A percentile compares a stretch with the other conserved stretches of the same genome.
These are phyloP conservation scores for Cryptosporidium viatorum DNA, from an alignment of 169 alveolate species.

Conservation along the genomic window DNA sequence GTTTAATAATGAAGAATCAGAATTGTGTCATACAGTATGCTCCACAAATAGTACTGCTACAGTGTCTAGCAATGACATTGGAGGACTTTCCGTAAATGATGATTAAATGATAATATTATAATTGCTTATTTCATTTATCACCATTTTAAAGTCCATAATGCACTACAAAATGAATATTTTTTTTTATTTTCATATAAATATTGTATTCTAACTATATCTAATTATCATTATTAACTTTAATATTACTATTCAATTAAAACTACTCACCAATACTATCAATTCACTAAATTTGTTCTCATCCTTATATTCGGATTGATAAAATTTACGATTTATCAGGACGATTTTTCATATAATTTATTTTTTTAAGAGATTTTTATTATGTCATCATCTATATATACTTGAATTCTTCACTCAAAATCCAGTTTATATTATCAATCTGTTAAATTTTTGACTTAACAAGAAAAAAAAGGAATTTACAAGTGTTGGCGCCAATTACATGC, in stretches of 20 bases:
- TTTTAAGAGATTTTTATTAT: neutral
- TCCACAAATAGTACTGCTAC: slow-evolving; percentile 54
- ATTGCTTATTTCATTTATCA: neutral
- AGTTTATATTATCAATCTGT: too few relatives aligned
- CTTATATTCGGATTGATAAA: neutral
- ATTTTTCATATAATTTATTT: too few relatives aligned
- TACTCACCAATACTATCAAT: neutral
- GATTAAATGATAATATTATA: neutral
- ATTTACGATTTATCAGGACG: neutral
- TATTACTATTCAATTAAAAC: neutral
- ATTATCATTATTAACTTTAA: neutral
- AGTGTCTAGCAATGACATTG: slow-evolving; percentile 38
- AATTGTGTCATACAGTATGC: slow-evolving; percentile 14
- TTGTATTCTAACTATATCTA: neutral
- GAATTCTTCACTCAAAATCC: neutral
- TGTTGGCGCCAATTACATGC: neutral
- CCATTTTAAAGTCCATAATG: neutral
- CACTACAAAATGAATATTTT: neutral
- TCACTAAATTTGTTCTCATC: neutral
- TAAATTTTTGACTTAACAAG: too few relatives aligned
- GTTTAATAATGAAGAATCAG: neutral
- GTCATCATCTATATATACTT: too few relatives aligned
- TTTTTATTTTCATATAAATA: neutral
- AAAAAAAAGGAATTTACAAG: too few relatives aligned
- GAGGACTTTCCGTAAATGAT: slow-evolving; percentile 5